Base-by-base conservation (phyloP, 768 basidiomycete genomes). In the Rhodosporidiobolus odoratus region DNA sequence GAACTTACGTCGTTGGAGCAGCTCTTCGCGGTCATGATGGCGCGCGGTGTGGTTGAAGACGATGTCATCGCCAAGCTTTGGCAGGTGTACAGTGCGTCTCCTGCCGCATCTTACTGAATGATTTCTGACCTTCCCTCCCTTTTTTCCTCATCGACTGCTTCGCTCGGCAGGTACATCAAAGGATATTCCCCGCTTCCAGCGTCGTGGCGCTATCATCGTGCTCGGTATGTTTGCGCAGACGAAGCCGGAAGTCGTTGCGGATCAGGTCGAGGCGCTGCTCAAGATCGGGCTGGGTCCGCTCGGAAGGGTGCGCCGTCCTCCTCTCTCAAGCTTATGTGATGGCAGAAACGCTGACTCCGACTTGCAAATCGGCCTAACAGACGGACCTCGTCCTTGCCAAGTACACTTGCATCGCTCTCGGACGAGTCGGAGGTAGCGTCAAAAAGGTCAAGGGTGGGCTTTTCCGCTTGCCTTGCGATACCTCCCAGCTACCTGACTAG, bases 151-250 rank as follows among this genome's bases (percentile, higher is more conserved):
- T 48, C 4, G 37, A 19, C 23, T 38, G 2, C 37, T 30, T 50
- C 47, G n/a, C 47, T 41, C 41, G 27, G 16, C 61, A 96, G 94
- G 89, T 76, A 87, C 88, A 16, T 84, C 87, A 13, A 85, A 85
- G 74, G 83, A 84, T 16, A 83, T 99, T 41, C 92, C 92, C 0
- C 86, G 86, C 70, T 83, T 84, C 45, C 96, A 98, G 78, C 84
- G 95, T n/a, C 85, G 92, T 52, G 96, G 94, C 0, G 91, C 95
- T 0, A 92, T 98, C 75, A 92, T 94, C 77, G 88, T 97, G 61
- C 83, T 99, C n/a, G 91, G 95, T 48, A 98, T 99, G 95, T 82
- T 98, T 34, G 95, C 93, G 4, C 80, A 94, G 10, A 91, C 95
- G 1, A 89, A 86, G 77, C 82, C 85, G 23, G 86, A 86, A 66